Evolutionary conservation across 1,284 basidiomycete genomes (phyloP).

Genomic region (Vanrija sp.): DNA sequence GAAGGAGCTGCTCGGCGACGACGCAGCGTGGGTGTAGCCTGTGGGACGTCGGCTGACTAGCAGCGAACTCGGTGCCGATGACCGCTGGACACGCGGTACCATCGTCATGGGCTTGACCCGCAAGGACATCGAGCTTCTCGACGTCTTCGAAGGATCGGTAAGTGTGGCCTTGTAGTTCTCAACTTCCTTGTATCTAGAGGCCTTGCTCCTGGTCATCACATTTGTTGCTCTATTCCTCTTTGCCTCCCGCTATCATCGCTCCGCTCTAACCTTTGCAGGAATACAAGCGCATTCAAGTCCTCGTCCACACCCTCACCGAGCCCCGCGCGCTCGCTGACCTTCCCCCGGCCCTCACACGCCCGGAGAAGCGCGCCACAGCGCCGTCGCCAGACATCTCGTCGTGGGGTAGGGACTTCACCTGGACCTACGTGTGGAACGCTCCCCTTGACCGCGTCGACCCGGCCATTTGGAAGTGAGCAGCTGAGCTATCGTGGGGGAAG

Average conservation of each 20-base stretch:
- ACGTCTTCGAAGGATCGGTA: constrained; percentile 66
- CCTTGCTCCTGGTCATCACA: no score
- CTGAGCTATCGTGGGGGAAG: background rate
- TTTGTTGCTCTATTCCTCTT: no score
- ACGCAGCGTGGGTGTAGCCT: background rate
- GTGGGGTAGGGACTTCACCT: constrained; percentile 41
- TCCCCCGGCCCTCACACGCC: constrained; percentile 44
- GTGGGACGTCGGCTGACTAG: constrained; percentile 38
- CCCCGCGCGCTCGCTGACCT: constrained; percentile 25
- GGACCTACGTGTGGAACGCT: constrained; percentile 69
- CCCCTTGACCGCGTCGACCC: constrained; percentile 54
- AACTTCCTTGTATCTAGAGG: no score
- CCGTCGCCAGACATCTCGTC: background rate
- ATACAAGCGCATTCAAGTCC: constrained; percentile 60
- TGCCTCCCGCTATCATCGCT: no score
- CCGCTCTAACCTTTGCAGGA: constrained; percentile 54
- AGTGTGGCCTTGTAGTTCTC: no score
- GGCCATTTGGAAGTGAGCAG: constrained; percentile 67
- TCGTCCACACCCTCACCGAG: constrained; percentile 56
- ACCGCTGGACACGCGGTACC: constrained; percentile 64
- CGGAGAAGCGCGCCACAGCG: constrained; percentile 15
- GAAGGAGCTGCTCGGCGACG: constrained; percentile 11
- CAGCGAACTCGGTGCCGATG: constrained; percentile 35
- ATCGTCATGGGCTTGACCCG: constrained; percentile 62
- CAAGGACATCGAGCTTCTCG: constrained; percentile 60